These are phyloP conservation scores for Polyporus arcularius DNA, from an alignment of 768 basidiomycete species.

Conservation along the genomic window DNA sequence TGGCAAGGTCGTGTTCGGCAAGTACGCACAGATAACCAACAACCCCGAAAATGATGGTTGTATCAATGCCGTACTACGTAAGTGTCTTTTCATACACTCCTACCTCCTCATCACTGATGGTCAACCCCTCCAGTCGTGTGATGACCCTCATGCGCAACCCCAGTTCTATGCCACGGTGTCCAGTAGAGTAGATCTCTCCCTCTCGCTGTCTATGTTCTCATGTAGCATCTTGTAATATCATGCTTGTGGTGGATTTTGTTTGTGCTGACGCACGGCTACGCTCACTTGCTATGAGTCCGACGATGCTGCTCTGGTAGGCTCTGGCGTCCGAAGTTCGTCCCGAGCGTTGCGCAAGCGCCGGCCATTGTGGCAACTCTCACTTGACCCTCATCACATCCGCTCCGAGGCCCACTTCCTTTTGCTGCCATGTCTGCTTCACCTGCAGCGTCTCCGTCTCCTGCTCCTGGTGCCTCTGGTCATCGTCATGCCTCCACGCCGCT, in stretches of 20 bases:
- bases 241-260: constrained; percentile 1
- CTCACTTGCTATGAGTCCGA: no score
- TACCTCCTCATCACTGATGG: neutral
- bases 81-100: constrained; percentile 33
- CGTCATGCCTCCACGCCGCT: constrained; percentile 53
- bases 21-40: constrained; percentile 93
- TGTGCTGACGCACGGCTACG: no score
- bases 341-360: no score
- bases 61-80: constrained; percentile 91
- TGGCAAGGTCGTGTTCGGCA: constrained; percentile 92
- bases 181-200: constrained; percentile 1
- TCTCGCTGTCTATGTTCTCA: constrained; percentile 12
- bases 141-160: constrained; percentile 2
- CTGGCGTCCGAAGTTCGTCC: no score
- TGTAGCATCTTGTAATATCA: constrained; percentile 20
- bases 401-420: neutral
- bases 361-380: neutral
- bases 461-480: constrained; percentile 15
- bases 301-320: no score
- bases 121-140: constrained; percentile 16
- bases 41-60: constrained; percentile 97
- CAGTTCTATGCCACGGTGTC: constrained; percentile 3
- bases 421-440: constrained; percentile 31
- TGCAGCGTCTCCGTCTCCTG: constrained; percentile 27
- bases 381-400: neutral